A percentile compares a stretch with the other conserved stretches of the same genome.
Conservation (phyloP, 169 alveolate species). For the Cryptosporidium muris region DNA sequence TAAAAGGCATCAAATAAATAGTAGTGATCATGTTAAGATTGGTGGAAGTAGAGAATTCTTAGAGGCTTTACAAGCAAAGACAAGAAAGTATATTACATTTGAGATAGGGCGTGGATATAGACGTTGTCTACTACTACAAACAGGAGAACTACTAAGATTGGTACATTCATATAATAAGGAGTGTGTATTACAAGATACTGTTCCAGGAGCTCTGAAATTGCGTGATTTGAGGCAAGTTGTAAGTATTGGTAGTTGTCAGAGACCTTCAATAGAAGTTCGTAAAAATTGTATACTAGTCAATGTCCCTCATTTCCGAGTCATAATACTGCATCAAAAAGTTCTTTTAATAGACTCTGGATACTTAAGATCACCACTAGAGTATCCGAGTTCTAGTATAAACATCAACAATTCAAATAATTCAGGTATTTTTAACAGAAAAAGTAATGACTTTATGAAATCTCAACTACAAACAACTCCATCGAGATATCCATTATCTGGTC, state of each 20-base stretch:
- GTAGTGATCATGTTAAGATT: slow-evolving; percentile 6
- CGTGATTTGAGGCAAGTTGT: slow-evolving; percentile 72
- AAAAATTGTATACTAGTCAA: slow-evolving; percentile 74
- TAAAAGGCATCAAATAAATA: slow-evolving; percentile 16
- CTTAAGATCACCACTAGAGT: slow-evolving; percentile 60
- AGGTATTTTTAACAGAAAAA: not conserved
- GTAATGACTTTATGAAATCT: slow-evolving; percentile 11
- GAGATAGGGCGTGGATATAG: slow-evolving; percentile 67
- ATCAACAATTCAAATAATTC: not conserved
- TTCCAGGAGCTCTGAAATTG: slow-evolving; percentile 69
- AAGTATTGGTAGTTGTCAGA: slow-evolving; percentile 72
- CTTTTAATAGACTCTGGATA: slow-evolving; percentile 66
- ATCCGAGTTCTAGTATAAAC: slow-evolving; percentile 45
- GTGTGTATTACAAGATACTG: slow-evolving; percentile 66
- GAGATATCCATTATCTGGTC: not conserved
- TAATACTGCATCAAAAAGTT: slow-evolving; percentile 62
- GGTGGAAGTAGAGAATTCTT: slow-evolving; percentile 68
- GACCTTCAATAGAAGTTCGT: slow-evolving; percentile 76
- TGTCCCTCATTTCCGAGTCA: slow-evolving; percentile 65
- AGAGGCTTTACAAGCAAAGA: slow-evolving; percentile 57
- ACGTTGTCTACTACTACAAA: slow-evolving; percentile 54
- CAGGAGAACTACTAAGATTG: slow-evolving; percentile 54
- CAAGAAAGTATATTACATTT: slow-evolving; percentile 64
- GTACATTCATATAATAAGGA: slow-evolving; percentile 68
- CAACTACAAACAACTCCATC: not conserved